These are phyloP conservation scores for Wickerhamiella brachini DNA, from an alignment of 805 yeast species.

Conservation along the genomic window DNA sequence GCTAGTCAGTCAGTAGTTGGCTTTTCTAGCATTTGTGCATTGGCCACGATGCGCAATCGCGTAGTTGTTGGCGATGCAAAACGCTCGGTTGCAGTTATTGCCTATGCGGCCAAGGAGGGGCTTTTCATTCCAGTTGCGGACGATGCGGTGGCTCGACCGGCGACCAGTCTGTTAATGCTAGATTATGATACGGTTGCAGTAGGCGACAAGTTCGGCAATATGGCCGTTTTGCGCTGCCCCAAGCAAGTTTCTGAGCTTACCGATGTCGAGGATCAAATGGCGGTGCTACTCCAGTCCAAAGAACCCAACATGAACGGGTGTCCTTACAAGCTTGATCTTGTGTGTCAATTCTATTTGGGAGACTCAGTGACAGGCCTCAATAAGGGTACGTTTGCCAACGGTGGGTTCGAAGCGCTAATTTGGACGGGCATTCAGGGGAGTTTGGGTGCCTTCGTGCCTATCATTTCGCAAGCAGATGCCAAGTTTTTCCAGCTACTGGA, in stretches of 20 bases:
- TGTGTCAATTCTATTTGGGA: slow-evolving; percentile 48
- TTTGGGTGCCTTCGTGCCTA: slow-evolving; percentile 59
- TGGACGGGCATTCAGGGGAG: slow-evolving; percentile 76
- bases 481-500: slow-evolving; percentile 46
- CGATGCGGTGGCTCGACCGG: slow-evolving; percentile 54
- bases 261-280: slow-evolving; percentile 37
- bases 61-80: slow-evolving; percentile 60
- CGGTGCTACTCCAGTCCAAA: slow-evolving; percentile 22
- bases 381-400: slow-evolving; percentile 39
- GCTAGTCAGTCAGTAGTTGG: slow-evolving; percentile 35
- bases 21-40: slow-evolving; percentile 36
- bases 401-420: slow-evolving; percentile 52
- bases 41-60: slow-evolving; percentile 43
- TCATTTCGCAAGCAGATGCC: slow-evolving; percentile 47
- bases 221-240: slow-evolving; percentile 53
- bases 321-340: slow-evolving; percentile 31
- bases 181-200: slow-evolving; percentile 68
- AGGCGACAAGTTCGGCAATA: slow-evolving; percentile 80
- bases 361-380: slow-evolving; percentile 58
- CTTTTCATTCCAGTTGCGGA: slow-evolving; percentile 50
- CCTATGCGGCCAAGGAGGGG: slow-evolving; percentile 35
- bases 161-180: slow-evolving; percentile 43
- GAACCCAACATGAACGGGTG: slow-evolving; percentile 32
- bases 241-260: slow-evolving; percentile 33
- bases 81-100: slow-evolving; percentile 46